Conservation (phyloP, 345 rosid species). For the Cardamine resedifolia region DNA sequence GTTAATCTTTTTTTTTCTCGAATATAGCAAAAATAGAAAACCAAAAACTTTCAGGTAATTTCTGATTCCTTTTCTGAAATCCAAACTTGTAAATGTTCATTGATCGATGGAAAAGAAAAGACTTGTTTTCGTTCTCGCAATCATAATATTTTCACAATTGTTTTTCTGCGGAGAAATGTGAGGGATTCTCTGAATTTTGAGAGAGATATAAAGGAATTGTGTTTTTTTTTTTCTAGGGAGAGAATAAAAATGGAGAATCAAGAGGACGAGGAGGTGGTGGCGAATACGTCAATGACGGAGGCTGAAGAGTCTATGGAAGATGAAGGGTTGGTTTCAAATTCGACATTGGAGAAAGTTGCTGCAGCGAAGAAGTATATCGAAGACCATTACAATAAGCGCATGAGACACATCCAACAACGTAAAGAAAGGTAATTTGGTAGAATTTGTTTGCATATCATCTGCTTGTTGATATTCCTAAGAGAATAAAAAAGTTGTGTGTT, state of each 20-base stretch:
- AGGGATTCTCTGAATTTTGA: conserved; percentile 10
- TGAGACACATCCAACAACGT: conserved; percentile 80
- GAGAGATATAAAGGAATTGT: conserved; percentile 19
- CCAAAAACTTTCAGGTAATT: conserved; percentile 1
- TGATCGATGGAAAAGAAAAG: conserved; percentile 6
- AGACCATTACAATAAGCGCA: conserved; percentile 80
- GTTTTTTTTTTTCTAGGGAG: background rate
- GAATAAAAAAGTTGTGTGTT: background rate
- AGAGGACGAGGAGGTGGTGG: conserved; percentile 29
- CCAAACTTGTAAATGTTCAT: conserved; percentile 24
- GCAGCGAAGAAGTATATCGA: conserved; percentile 95
- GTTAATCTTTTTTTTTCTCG: background rate
- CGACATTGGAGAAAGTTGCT: conserved; percentile 79
- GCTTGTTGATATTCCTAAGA: conserved; percentile 15
- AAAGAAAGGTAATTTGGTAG: conserved; percentile 52
- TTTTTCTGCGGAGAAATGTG: background rate
- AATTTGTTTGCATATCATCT: background rate
- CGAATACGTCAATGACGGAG: conserved; percentile 17
- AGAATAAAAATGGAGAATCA: conserved; percentile 42
- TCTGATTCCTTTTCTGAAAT: conserved; percentile 3
- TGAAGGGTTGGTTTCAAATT: conserved; percentile 54
- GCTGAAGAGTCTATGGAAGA: conserved; percentile 43
- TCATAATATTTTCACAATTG: background rate
- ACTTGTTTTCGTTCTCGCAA: conserved; percentile 13
- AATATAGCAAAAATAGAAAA: conserved; percentile 31